A percentile compares a stretch with the other conserved stretches of the same genome.
Evolutionary conservation across 2,329 filamentous ascomycete genomes (phyloP).

Genomic region (Colletotrichum sublineola): DNA sequence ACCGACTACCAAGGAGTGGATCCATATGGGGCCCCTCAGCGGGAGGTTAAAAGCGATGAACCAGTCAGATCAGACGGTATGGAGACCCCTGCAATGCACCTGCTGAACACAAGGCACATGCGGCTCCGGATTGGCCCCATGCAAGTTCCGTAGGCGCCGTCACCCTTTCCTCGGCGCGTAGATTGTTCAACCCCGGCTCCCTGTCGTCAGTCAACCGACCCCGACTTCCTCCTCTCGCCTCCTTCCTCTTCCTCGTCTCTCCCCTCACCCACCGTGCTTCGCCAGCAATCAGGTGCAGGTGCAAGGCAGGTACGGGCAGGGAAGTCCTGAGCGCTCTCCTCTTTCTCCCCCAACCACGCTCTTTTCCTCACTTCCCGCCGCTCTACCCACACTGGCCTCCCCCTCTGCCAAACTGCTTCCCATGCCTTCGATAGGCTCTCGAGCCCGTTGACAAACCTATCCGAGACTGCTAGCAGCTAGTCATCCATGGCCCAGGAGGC

Average conservation of each 20-base stretch:
- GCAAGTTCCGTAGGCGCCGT: constrained; percentile 44
- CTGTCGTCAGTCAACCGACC: constrained; percentile 17
- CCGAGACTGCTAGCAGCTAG: constrained; percentile 23
- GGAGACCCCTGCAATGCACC: constrained; percentile 37
- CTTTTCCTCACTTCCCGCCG: constrained; percentile 36
- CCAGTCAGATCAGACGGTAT: constrained; percentile 31
- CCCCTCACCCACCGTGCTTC: constrained; percentile 7
- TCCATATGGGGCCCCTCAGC: constrained; percentile 15
- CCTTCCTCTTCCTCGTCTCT: constrained; percentile 6
- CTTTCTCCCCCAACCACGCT: constrained; percentile 31
- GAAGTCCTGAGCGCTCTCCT: constrained; percentile 1
- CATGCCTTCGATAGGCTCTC: constrained; percentile 34
- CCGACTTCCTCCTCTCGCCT: constrained; percentile 15
- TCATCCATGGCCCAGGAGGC: constrained; percentile 21
- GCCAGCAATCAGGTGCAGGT: not conserved
- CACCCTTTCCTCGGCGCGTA: constrained; percentile 45
- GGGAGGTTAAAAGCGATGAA: constrained; percentile 40
- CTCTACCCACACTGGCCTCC: constrained; percentile 9
- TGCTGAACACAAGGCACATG: constrained; percentile 43
- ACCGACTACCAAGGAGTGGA: constrained; percentile 24
- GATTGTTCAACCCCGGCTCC: constrained; percentile 40
- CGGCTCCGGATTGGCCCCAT: constrained; percentile 44
- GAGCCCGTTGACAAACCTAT: constrained; percentile 13
- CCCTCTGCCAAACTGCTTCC: constrained; percentile 9
- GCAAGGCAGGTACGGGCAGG: not conserved